A percentile compares a stretch with the other conserved stretches of the same genome.
These are phyloP conservation scores for Magnaporthiopsis rhizophila DNA, from an alignment of 2,329 filamentous ascomycete species.

Conservation along the genomic window DNA sequence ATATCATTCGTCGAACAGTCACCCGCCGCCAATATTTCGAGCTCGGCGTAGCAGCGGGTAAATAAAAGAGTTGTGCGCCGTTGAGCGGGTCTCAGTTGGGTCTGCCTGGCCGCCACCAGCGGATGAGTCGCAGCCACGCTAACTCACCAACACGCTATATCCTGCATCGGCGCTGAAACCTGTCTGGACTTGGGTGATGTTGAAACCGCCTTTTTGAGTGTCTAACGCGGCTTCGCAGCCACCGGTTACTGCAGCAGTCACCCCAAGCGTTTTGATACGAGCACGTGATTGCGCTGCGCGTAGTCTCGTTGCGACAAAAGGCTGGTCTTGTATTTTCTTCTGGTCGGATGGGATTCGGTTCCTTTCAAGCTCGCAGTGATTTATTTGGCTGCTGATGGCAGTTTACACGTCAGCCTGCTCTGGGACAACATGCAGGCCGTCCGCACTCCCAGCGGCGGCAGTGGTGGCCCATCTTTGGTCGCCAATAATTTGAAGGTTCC, in stretches of 20 bases:
- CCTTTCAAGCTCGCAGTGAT: not conserved
- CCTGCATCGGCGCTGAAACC: not conserved
- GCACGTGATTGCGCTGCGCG: not conserved
- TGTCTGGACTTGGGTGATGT: too few relatives aligned
- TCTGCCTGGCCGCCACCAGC: not conserved
- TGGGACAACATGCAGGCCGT: too few relatives aligned
- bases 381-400: not conserved
- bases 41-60: too few relatives aligned
- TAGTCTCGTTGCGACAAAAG: too few relatives aligned
- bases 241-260: not conserved
- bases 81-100: not conserved
- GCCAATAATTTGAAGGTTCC: too few relatives aligned
- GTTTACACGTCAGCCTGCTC: not conserved
- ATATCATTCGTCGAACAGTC: not conserved
- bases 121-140: not conserved
- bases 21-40: not conserved
- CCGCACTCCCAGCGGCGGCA: too few relatives aligned
- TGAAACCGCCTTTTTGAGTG: not conserved
- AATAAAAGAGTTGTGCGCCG: too few relatives aligned
- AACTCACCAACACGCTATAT: not conserved
- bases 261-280: not conserved
- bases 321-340: not conserved
- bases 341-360: too few relatives aligned
- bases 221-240: not conserved
- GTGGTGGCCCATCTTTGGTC: too few relatives aligned